These are phyloP conservation scores for Oryza longistaminata DNA, from an alignment of 176 grass and related monocot species.

Conservation along the genomic window DNA sequence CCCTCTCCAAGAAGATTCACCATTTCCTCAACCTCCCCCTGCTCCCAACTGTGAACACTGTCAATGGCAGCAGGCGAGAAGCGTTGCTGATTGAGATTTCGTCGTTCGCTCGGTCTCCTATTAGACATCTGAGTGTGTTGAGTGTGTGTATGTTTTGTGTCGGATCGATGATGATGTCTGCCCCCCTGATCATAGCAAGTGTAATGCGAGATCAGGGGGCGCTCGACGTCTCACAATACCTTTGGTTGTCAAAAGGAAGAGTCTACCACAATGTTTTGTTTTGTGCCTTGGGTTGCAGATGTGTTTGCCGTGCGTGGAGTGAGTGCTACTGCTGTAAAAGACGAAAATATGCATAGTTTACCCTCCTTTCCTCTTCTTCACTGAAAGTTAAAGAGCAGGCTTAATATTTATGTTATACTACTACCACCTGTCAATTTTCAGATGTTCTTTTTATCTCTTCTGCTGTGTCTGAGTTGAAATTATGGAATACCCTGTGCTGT, in stretches of 20 bases:
- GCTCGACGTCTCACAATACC: slow-evolving; percentile 10
- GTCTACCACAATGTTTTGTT: not conserved
- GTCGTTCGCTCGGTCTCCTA: slow-evolving; percentile 54
- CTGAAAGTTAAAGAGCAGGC: not conserved
- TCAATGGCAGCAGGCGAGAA: slow-evolving; percentile 79
- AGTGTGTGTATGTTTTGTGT: not conserved
- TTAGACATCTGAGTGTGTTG: slow-evolving; percentile 47
- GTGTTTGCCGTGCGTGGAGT: not conserved
- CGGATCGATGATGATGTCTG: not conserved
- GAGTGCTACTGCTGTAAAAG: slow-evolving; percentile 19
- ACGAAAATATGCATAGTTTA: slow-evolving; percentile 2
- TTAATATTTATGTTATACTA: not conserved
- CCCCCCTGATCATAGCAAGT: slow-evolving; percentile 34
- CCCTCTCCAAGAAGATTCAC: slow-evolving; percentile 38
- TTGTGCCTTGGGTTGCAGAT: slow-evolving; percentile 14
- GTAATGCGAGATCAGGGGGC: slow-evolving; percentile 35
- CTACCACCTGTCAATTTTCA: not conserved
- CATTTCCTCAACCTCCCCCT: slow-evolving; percentile 81
- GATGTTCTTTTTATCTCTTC: not conserved
- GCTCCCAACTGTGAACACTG: slow-evolving; percentile 42
- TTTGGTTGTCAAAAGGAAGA: slow-evolving; percentile 5
- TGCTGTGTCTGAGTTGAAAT: not conserved
- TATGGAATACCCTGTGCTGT: not conserved
- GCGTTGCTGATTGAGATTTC: slow-evolving; percentile 74
- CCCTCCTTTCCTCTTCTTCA: slow-evolving; percentile 17